Evolutionary conservation across 2,329 filamentous ascomycete species (phyloP), one percentile per base, ranked within the genome.

Genomic region (Dichotomopilus funicola): DNA sequence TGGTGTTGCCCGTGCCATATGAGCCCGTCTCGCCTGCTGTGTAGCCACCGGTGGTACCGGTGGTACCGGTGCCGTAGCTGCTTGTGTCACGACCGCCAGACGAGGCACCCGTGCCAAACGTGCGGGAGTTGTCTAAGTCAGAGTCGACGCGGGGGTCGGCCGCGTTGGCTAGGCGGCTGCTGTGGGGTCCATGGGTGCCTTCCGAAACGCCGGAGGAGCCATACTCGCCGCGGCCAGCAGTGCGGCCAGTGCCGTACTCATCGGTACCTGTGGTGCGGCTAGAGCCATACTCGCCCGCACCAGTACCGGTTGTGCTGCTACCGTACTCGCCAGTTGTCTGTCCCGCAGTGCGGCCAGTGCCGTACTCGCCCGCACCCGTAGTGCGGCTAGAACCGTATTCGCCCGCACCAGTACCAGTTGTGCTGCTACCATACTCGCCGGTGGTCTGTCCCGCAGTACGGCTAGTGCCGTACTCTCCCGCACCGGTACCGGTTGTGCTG

Each of bases 121-220:
- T 54, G 40, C 61, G 55, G 42, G 44, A 49, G 59, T 59, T 59
- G 57, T 73, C 72, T 35, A 73, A 67, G 63, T 78, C 73, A 9
- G 72, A 74, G 58, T 78, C 75, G 49, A 77, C 71, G 13, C 75
- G 69, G 19, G 77, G 77, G 60, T 81, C 78, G 10, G 70, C 58
- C 34, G 76, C 74, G 67, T 80, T 79, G 50, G 71, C 70, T 10
- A 69, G 47, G 55, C 71, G 68, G 19, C 66, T 67, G 58, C 62
- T 57, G 62, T 77, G 72, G 6, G 73, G 72, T 8, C 74, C 73
- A 55, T 66, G 51, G 27, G 62, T 65, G 3, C 66, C 67, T 27
- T 61, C 54, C 64, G 65, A 55, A 33, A 51, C 61, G 54, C 63
- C 63, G 43, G 19, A 27, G 19, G 19, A 27, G 19, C 19, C 19